Evolutionary conservation across 1,284 basidiomycete species (phyloP), one percentile per base, ranked within the genome.

Genomic region (Ceratobasidium sp.): DNA sequence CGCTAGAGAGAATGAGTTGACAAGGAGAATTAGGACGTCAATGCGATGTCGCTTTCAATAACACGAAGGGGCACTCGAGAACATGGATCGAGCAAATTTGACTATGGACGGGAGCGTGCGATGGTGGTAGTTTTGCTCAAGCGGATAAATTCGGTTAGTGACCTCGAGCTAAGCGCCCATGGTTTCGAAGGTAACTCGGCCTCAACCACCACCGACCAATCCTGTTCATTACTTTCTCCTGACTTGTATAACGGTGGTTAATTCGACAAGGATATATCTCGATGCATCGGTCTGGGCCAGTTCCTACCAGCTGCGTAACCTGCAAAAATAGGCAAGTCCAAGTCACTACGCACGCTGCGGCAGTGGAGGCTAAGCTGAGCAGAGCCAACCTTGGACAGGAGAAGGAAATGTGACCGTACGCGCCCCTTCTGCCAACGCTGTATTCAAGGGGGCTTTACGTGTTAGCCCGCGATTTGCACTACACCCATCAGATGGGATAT

Each of bases 251-350:
- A 29, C 25, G 25, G 25, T 29, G 25, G 25, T 29, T 29, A 29
- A 29, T 49, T 49, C 46, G 46, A 49, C 17, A 17, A 37, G 17
- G 6, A 19, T 11, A 59, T 37, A 19, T 15, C 8, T 34, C 51
- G 66, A 68, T n/a, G 22, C 66, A 68, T 54, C 11, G n/a, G 11
- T 49, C 66, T 43, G 66, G 67, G 34, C 49, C 67, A 22, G 17
- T 43, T 43, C 62, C 62, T 65, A n/a, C 62, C 5, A 65, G 62
- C n/a, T 57, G 54, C 32, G 13, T 67, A 15, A 67, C 67, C 15
- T 70, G 67, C 52, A 52, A 51, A 8, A 52, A 46, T 13, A 54
- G 67, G 67, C 56, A n/a, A 25, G 67, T 25, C 9, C 5, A n/a
- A 1, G 37, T 37, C 13, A 13, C 15, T 13, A 25, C 29, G 29